Conservation (phyloP, 2,329 filamentous ascomycete genomes). For the Penicillium hesseltinei region DNA sequence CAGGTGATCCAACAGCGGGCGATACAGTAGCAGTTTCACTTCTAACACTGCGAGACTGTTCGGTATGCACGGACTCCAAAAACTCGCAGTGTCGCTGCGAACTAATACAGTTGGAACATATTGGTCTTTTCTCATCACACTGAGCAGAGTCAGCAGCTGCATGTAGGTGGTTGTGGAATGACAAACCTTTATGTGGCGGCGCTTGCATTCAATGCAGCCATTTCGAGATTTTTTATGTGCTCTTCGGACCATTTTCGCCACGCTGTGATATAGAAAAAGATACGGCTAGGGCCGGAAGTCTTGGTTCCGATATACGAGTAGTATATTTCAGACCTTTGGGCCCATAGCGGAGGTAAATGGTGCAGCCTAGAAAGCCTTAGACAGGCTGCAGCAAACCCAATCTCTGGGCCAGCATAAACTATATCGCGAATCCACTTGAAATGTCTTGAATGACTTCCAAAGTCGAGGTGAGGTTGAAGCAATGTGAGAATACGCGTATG, state of each 20-base stretch:
- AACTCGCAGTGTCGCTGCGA: conserved; percentile 23
- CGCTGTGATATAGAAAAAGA: neutral
- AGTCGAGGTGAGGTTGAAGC: neutral
- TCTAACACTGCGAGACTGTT: neutral
- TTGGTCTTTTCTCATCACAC: conserved; percentile 36
- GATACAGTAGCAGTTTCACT: neutral
- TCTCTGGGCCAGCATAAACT: neutral
- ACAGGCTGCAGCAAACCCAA: neutral
- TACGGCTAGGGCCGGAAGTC: neutral
- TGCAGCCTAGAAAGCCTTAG: neutral
- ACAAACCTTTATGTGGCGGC: conserved; percentile 39
- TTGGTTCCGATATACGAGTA: neutral
- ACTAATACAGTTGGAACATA: conserved; percentile 34
- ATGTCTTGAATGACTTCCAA: neutral
- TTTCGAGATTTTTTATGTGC: conserved; percentile 38
- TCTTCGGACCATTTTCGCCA: conserved; percentile 18
- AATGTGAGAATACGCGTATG: conserved; percentile 3
- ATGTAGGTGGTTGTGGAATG: neutral
- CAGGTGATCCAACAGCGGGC: neutral
- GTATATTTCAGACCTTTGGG: neutral
- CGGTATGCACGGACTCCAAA: neutral
- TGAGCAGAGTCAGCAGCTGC: conserved; percentile 11
- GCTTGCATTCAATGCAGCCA: conserved; percentile 40
- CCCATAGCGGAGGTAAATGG: neutral
- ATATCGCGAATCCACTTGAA: neutral